Evolutionary conservation across 352 stramenopile genomes (phyloP), one percentile per base, ranked within the genome.

Genomic region (Phytophthora citrophthora): DNA sequence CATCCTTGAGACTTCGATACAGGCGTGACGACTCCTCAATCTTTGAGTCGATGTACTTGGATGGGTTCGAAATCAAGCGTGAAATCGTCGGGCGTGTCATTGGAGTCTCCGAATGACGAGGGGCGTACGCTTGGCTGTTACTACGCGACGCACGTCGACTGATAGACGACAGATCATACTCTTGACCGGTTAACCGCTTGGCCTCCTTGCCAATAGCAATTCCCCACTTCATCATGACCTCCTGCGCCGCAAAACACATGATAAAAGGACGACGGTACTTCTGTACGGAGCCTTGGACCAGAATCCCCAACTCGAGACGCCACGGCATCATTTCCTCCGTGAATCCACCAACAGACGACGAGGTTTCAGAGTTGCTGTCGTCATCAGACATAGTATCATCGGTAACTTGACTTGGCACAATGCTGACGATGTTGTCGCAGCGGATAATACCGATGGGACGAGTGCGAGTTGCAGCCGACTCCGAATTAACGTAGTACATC

Each of bases 171-270:
- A 94, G 64, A 51, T 96, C 86, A 49, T 91, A 91, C 55, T 96
- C 86, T 16, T 93, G 83, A 1, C 84, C 83, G 7, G 83, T 91
- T n/a, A 92, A 70, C 0, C 88, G 81, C 57, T 92, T 93, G 3
- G 83, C 84, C 47, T 94, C 86, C 13, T 88, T 85, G 15, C 84
- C 83, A 16, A 96, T 84, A 26, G 70, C 78, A 31, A 88, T 81
- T 12, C 84, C 86, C 88, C 88, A 96, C 54, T 94, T 94, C 83
- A 96, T 93, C 84, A 94, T 91, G 36, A 89, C 77, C 34, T 96
- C 83, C 43, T 92, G 82, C 0, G 74, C 81, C 26, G 72, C 54
- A 52, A 96, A 94, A 43, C 85, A 92, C 70, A 96, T 73, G 31
- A 91, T 80, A 43, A 94, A 90, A 16, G 83, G 77, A 5, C 88